Base-by-base conservation (phyloP, 176 grass and related monocot species). In the Lolium multiflorum region DNA sequence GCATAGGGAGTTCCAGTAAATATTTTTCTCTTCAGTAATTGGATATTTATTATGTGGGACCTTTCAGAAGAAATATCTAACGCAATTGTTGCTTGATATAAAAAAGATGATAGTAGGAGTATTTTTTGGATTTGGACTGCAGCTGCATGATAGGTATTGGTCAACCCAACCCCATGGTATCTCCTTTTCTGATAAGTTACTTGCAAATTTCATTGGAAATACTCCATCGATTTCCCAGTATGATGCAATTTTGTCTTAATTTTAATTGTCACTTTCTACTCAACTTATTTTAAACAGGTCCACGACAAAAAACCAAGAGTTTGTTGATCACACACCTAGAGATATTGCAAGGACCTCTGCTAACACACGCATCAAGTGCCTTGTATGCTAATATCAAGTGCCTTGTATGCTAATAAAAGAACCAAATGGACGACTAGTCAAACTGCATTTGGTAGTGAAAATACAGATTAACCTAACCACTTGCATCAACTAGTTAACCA, bases 401-500 rank as follows among this genome's bases (percentile, higher is more conserved):
- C 6, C 48, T 37, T 49, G 9, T 10, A 13, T 62, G 48, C 11
- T 48, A 86, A 71, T 16, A 18, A 39, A 44, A 31, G 48, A 71
- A 62, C 47, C 14, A 38, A 81, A 74, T 75, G 31, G 77, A 38
- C 37, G 74, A 22, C 58, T 48, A 68, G 39, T 77, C 61, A 77
- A 82, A 44, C 57, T 59, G 61, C 39, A 82, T 62, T 69, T 18
- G 38, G 21, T 31, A 66, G 13, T 31, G 63, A 66, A 89, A 48
- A 25, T 12, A 60, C 25, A 54, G 17, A 61, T 71, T 11, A 61
- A 52, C 51, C 48, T n/a, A 68, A 28, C 6, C 76, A 74, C 28
- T 62, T 55, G 60, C 51, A 62, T 1, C 22, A 55, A n/a, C 31
- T 78, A 78, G 26, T 46, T 58, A 50, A 18, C 11, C 22, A 49